phyloP scores from a whole-genome alignment of 2,329 filamentous ascomycete genomes.

The Dactylonectria macrodidyma region DNA sequence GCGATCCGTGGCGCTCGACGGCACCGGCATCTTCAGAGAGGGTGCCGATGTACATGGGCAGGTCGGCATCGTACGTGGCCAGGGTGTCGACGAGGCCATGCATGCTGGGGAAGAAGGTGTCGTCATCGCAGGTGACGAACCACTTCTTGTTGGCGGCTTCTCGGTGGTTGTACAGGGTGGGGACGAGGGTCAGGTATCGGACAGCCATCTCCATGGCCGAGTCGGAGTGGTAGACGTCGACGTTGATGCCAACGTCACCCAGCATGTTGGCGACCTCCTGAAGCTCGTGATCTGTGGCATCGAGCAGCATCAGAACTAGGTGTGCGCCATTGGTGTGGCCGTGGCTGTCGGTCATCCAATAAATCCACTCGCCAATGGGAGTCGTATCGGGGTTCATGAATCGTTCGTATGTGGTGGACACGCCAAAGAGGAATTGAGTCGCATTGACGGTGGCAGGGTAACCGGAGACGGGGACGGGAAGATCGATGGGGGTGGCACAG shows the following conservation, averaged over 20 bases:
- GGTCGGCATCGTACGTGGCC: slow-evolving; percentile 64
- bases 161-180: slow-evolving; percentile 67
- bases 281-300: slow-evolving; percentile 67
- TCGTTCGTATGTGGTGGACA: slow-evolving; percentile 71
- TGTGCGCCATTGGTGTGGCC: slow-evolving; percentile 71
- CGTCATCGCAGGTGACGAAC: slow-evolving; percentile 75
- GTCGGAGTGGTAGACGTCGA: slow-evolving; percentile 70
- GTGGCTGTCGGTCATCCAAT: slow-evolving; percentile 71
- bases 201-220: slow-evolving; percentile 70
- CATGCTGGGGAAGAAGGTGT: slow-evolving; percentile 76
- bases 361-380: slow-evolving; percentile 71
- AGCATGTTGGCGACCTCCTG: slow-evolving; percentile 64
- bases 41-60: slow-evolving; percentile 72
- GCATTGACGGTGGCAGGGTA: slow-evolving; percentile 66
- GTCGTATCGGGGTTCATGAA: slow-evolving; percentile 67
- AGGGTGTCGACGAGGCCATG: slow-evolving; percentile 67
- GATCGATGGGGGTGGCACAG: slow-evolving; percentile 65
- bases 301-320: slow-evolving; percentile 67
- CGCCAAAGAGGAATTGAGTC: slow-evolving; percentile 71
- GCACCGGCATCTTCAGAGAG: slow-evolving; percentile 74
- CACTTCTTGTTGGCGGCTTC: slow-evolving; percentile 67
- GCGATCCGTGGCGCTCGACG: slow-evolving; percentile 72
- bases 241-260: slow-evolving; percentile 66
- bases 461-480: slow-evolving; percentile 66
- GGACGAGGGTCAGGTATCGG: slow-evolving; percentile 69